A percentile compares a stretch with the other conserved stretches of the same genome.
phyloP scores from a whole-genome alignment of 2,329 filamentous ascomycete species.

The Claviceps sp. region DNA sequence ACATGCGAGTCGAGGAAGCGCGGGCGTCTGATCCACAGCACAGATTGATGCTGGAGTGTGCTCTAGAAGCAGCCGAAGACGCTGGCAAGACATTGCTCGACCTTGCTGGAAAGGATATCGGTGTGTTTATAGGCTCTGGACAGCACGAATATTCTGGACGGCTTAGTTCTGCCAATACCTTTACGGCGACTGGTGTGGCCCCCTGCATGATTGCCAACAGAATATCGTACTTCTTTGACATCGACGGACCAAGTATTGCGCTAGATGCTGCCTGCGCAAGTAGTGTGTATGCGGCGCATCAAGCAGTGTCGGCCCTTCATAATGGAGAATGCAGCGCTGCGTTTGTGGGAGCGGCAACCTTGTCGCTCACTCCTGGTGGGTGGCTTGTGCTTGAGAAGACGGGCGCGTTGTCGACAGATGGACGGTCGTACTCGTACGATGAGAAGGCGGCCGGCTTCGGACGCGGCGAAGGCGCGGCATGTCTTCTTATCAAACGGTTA shows the following conservation, averaged over 20 bases:
- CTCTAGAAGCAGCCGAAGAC: slow-evolving; percentile 34
- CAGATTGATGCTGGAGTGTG: slow-evolving; percentile 32
- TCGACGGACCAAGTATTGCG: slow-evolving; percentile 12
- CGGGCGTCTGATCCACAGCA: slow-evolving; percentile 33
- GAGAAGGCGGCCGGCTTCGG: slow-evolving; percentile 29
- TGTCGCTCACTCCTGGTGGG: slow-evolving; percentile 6
- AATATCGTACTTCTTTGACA: slow-evolving; percentile 11
- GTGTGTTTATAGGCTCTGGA: slow-evolving; percentile 21
- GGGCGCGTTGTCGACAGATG: slow-evolving; percentile 14
- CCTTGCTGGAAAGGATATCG: slow-evolving; percentile 29
- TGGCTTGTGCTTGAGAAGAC: slow-evolving; percentile 6
- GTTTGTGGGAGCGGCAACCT: slow-evolving; percentile 8
- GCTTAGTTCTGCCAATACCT: neutral
- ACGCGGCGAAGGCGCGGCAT: slow-evolving; percentile 29
- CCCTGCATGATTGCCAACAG: slow-evolving; percentile 8
- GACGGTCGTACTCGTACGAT: slow-evolving; percentile 21
- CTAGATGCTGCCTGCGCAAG: slow-evolving; percentile 27
- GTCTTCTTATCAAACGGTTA: slow-evolving; percentile 30
- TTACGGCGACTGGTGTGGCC: slow-evolving; percentile 5
- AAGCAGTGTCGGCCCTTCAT: slow-evolving; percentile 8
- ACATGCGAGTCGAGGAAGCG: slow-evolving; percentile 27
- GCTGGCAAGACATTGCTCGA: slow-evolving; percentile 31
- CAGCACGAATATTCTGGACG: slow-evolving; percentile 2
- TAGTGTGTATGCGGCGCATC: slow-evolving; percentile 20
- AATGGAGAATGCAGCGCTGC: slow-evolving; percentile 6